A percentile compares a stretch with the other conserved stretches of the same genome.
These are phyloP conservation scores for Rhamnella rubrinervis DNA, from an alignment of 331 rosid species.

Conservation along the genomic window DNA sequence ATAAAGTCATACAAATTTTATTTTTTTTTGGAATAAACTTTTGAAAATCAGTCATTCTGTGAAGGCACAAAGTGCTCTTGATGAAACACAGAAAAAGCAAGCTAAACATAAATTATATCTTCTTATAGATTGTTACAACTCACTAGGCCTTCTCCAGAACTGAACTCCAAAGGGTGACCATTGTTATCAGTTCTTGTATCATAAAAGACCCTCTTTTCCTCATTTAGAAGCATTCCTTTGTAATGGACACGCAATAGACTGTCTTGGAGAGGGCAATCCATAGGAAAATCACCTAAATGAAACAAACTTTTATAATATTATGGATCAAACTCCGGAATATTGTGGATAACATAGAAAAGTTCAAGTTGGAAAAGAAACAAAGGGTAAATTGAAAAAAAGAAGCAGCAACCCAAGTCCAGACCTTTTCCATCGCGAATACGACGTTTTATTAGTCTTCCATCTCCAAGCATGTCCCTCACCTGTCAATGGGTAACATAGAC, in stretches of 20 bases:
- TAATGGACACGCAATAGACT: conserved; percentile 80
- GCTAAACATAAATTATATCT: background rate
- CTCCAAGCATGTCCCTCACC: conserved; percentile 99
- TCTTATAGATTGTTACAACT: conserved; percentile 37
- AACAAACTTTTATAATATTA: too few species aligned
- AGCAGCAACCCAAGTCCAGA: conserved; percentile 30
- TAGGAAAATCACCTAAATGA: conserved; percentile 83
- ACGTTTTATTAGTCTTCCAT: conserved; percentile 90
- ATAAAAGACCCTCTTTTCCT: conserved; percentile 64
- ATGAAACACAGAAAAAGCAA: background rate
- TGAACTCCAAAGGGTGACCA: conserved; percentile 87
- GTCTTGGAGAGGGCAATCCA: conserved; percentile 99
- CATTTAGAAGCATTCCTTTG: conserved; percentile 77
- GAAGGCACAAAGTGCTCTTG: too few species aligned
- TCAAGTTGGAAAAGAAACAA: background rate
- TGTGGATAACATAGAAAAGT: too few species aligned
- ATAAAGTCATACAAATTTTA: background rate
- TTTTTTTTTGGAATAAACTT: background rate
- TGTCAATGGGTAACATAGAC: conserved; percentile 36
- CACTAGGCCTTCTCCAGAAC: conserved; percentile 98
- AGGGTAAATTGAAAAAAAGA: background rate
- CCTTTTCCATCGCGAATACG: conserved; percentile 90
- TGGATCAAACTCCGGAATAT: too few species aligned
- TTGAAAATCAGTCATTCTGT: conserved; percentile 1
- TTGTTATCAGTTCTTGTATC: conserved; percentile 81